These are phyloP conservation scores for Biscogniauxia mediterranea DNA, from an alignment of 2,329 filamentous ascomycete genomes.

Conservation along the genomic window DNA sequence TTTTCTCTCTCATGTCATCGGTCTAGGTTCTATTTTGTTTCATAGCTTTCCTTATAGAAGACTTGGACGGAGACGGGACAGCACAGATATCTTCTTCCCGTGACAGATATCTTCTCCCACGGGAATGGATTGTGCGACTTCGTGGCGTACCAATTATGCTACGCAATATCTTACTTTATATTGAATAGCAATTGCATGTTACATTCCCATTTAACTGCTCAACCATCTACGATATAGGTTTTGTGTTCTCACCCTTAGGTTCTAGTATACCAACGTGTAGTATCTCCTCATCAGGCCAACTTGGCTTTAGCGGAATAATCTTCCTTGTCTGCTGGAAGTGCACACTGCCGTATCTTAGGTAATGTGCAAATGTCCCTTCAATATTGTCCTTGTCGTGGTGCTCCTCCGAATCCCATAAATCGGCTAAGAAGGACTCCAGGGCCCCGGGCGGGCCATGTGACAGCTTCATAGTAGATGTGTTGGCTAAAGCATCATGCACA, in stretches of 20 bases:
- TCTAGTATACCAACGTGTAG: slow-evolving; percentile 25
- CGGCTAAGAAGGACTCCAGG: slow-evolving; percentile 30
- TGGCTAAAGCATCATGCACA: slow-evolving; percentile 31
- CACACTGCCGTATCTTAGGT: slow-evolving; percentile 31
- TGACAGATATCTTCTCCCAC: not conserved
- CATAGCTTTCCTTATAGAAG: not conserved
- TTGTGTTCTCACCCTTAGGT: slow-evolving; percentile 13
- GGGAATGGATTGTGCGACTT: not conserved
- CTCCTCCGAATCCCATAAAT: slow-evolving; percentile 33
- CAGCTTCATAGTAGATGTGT: slow-evolving; percentile 34
- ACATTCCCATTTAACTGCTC: not conserved
- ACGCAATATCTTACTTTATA: not conserved
- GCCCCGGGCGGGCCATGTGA: slow-evolving; percentile 31
- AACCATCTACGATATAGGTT: not conserved
- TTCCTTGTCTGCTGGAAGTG: slow-evolving; percentile 28
- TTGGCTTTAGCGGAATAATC: slow-evolving; percentile 24
- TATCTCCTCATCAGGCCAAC: slow-evolving; percentile 25
- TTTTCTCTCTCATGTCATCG: not conserved
- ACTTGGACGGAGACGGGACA: not conserved
- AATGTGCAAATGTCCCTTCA: slow-evolving; percentile 31
- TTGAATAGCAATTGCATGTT: not conserved
- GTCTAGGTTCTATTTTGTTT: not conserved
- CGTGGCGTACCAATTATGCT: not conserved
- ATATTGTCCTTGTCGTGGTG: slow-evolving; percentile 31
- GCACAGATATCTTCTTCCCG: too few relatives aligned